phyloP scores from a whole-genome alignment of 106 monocot genomes.

The Iris macrosiphon region DNA sequence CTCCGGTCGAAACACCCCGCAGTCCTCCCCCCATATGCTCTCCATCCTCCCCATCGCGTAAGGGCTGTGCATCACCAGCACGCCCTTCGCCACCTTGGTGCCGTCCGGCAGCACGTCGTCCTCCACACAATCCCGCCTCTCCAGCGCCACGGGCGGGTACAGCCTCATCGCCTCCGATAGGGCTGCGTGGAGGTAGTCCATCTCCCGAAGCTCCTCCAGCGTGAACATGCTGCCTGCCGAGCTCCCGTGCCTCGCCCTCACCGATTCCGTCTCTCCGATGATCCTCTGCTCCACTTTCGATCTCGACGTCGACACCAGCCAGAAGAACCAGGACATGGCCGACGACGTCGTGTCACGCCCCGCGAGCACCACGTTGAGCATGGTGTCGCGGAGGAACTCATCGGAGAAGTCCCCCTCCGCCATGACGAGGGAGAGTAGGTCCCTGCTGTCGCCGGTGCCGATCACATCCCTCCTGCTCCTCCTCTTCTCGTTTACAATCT shows the following conservation, averaged over 20 bases:
- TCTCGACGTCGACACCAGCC: constrained; percentile 15
- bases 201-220: constrained; percentile 38
- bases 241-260: background rate
- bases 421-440: constrained; percentile 23
- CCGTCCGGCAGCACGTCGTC: constrained; percentile 41
- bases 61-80: constrained; percentile 17
- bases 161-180: constrained; percentile 36
- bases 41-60: constrained; percentile 36
- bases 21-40: constrained; percentile 34
- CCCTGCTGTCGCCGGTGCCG: background rate
- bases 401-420: constrained; percentile 9
- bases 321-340: constrained; percentile 30
- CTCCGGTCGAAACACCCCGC: constrained; percentile 33
- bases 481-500: constrained; percentile 7
- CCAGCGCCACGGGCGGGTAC: constrained; percentile 34
- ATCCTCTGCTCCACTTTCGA: constrained; percentile 14
- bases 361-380: constrained; percentile 21
- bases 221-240: constrained; percentile 5
- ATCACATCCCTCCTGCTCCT: background rate
- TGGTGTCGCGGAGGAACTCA: constrained; percentile 22
- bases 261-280: constrained; percentile 6
- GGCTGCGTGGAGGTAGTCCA: constrained; percentile 42
- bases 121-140: constrained; percentile 7
- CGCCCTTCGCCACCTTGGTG: constrained; percentile 25
- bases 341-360: constrained; percentile 25